Evolutionary conservation across 805 yeast species (phyloP).

Genomic region (Lachancea fermentati): DNA sequence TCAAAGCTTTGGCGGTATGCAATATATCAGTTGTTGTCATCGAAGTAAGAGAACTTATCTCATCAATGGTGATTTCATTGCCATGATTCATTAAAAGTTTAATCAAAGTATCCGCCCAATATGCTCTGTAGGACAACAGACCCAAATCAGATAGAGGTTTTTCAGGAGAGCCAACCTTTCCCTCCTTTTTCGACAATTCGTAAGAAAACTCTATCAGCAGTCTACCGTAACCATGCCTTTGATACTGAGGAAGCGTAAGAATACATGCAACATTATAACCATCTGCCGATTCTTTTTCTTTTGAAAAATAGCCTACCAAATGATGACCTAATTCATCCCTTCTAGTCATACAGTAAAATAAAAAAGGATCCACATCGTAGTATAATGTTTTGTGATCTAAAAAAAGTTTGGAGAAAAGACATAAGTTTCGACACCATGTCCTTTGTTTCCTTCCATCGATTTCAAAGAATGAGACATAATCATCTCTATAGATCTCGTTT

Average conservation of each 20-base stretch:
- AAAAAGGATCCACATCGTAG: slow-evolving; percentile 96
- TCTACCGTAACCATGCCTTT: slow-evolving; percentile 90
- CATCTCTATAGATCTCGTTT: slow-evolving; percentile 92
- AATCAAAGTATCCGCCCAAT: slow-evolving; percentile 89
- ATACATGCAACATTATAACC: slow-evolving; percentile 96
- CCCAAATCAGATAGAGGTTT: slow-evolving; percentile 96
- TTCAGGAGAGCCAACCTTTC: slow-evolving; percentile 93
- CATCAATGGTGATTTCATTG: slow-evolving; percentile 78
- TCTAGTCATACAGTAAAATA: slow-evolving; percentile 92
- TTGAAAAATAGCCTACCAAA: slow-evolving; percentile 92
- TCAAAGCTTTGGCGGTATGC: slow-evolving; percentile 87
- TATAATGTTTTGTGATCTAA: slow-evolving; percentile 94
- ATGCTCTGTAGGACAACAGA: slow-evolving; percentile 85
- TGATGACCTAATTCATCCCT: slow-evolving; percentile 91
- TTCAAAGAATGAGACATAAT: slow-evolving; percentile 89
- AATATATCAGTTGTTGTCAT: slow-evolving; percentile 96
- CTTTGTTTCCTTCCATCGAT: slow-evolving; percentile 95
- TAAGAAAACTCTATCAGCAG: slow-evolving; percentile 89
- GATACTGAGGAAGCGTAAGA: slow-evolving; percentile 91
- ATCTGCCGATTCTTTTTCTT: slow-evolving; percentile 94
- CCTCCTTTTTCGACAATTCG: slow-evolving; percentile 80
- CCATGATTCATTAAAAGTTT: slow-evolving; percentile 62
- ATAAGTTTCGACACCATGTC: slow-evolving; percentile 94
- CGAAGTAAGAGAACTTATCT: slow-evolving; percentile 75
- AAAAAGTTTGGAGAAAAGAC: slow-evolving; percentile 83